Conservation (phyloP, 2,329 filamentous ascomycete genomes). For the Cladosporium austrohemisphaericum region DNA sequence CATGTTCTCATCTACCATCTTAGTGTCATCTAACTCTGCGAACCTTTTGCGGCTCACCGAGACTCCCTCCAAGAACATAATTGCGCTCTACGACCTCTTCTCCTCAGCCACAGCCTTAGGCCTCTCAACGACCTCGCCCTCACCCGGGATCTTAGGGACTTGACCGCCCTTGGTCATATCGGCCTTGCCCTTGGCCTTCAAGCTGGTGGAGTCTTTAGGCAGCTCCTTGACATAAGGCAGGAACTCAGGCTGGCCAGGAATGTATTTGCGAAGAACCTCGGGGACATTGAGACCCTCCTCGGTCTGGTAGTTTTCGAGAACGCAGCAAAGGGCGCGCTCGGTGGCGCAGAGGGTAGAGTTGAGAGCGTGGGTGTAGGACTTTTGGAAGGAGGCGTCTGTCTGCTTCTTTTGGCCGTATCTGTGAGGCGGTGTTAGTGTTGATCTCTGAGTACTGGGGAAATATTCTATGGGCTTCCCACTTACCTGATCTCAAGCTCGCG, state of each 20-base stretch:
- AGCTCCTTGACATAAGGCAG: slow-evolving; percentile 84
- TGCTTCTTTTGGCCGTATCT: slow-evolving; percentile 77
- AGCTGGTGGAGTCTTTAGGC: slow-evolving; percentile 67
- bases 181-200: slow-evolving; percentile 47
- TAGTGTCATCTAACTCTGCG: not conserved
- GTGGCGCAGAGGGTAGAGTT: slow-evolving; percentile 90
- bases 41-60: not conserved
- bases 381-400: slow-evolving; percentile 68
- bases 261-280: slow-evolving; percentile 79
- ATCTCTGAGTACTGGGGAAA: not conserved
- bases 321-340: slow-evolving; percentile 85
- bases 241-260: slow-evolving; percentile 85
- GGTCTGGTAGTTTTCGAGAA: slow-evolving; percentile 96
- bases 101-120: slow-evolving; percentile 32
- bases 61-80: not conserved
- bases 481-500: slow-evolving; percentile 82
- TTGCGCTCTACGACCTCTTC: slow-evolving; percentile 16
- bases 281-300: slow-evolving; percentile 79
- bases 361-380: slow-evolving; percentile 90
- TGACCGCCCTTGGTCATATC: slow-evolving; percentile 26
- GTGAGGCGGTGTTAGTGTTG: slow-evolving; percentile 10
- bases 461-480: not conserved
- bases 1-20: slow-evolving; percentile 13
- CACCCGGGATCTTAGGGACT: slow-evolving; percentile 25
- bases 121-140: slow-evolving; percentile 32